Evolutionary conservation across 345 rosid species (phyloP).

Genomic region (Rhodamnia argentea): DNA sequence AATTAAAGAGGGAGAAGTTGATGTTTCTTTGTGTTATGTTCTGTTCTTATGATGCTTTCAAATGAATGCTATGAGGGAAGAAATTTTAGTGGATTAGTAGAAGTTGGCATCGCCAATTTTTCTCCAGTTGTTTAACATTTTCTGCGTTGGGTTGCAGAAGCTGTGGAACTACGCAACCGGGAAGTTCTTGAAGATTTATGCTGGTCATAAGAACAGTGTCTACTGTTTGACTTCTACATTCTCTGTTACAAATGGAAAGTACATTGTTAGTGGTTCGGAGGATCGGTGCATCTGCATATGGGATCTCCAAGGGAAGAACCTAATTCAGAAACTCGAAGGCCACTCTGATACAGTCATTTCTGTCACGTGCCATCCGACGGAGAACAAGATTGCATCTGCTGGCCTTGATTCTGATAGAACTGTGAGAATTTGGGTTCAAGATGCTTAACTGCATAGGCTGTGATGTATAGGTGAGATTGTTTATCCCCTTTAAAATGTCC

Average conservation of each 20-base stretch:
- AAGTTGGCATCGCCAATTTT: background rate
- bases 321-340: slow-evolving; percentile 82
- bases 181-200: slow-evolving; percentile 73
- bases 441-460: slow-evolving; percentile 5
- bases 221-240: slow-evolving; percentile 89
- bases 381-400: slow-evolving; percentile 81
- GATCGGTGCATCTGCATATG: slow-evolving; percentile 81
- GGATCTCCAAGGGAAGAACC: slow-evolving; percentile 84
- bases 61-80: background rate
- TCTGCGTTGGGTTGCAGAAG: slow-evolving; percentile 35
- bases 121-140: background rate
- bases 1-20: background rate
- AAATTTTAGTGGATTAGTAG: background rate
- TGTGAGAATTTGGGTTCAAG: slow-evolving; percentile 77
- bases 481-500: background rate
- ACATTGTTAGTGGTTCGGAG: slow-evolving; percentile 94
- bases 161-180: slow-evolving; percentile 82
- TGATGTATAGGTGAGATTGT: background rate
- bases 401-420: slow-evolving; percentile 70
- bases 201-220: slow-evolving; percentile 69
- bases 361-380: slow-evolving; percentile 69
- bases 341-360: slow-evolving; percentile 80
- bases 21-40: background rate
- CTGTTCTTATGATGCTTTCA: background rate
- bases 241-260: slow-evolving; percentile 89